Percentiles rank a stretch among this genome's conserved stretches.
These are phyloP conservation scores for Aspergillus persii DNA, from an alignment of 2,329 filamentous ascomycete genomes.

Conservation along the genomic window DNA sequence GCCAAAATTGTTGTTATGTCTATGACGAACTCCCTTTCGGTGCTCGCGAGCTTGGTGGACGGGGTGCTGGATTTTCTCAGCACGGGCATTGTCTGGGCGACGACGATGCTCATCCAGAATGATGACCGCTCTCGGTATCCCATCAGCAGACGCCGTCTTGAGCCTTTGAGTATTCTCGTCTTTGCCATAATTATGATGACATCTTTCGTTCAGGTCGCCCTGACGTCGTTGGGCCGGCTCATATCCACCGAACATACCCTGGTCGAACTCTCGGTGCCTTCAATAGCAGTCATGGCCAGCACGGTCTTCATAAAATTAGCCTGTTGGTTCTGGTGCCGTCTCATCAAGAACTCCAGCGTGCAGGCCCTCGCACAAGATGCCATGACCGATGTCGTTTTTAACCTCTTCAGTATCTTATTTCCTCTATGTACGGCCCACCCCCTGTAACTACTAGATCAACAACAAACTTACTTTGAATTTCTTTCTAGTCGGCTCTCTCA, in stretches of 20 bases:
- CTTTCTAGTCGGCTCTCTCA: constrained; percentile 33
- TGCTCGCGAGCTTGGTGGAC: constrained; percentile 66
- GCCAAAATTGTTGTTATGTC: constrained; percentile 76
- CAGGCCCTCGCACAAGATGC: constrained; percentile 72
- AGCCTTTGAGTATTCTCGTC: constrained; percentile 64
- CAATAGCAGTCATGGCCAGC: constrained; percentile 74
- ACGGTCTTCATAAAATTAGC: constrained; percentile 79
- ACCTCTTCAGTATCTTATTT: constrained; percentile 83
- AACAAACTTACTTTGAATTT: neutral
- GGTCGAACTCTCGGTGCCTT: constrained; percentile 69
- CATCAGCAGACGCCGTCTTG: constrained; percentile 61
- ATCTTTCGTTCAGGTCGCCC: constrained; percentile 60
- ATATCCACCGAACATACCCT: constrained; percentile 60
- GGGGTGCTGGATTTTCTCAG: constrained; percentile 66
- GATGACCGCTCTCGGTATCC: constrained; percentile 63
- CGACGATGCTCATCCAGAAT: constrained; percentile 57
- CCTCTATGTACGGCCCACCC: constrained; percentile 54
- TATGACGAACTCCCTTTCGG: constrained; percentile 66
- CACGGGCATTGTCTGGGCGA: constrained; percentile 62
- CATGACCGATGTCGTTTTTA: constrained; percentile 82
- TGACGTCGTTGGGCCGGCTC: constrained; percentile 60
- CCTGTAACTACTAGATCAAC: neutral
- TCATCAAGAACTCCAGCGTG: constrained; percentile 82
- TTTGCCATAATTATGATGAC: constrained; percentile 67
- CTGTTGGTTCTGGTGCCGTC: constrained; percentile 84